A percentile compares a stretch with the other conserved stretches of the same genome.
phyloP scores from a whole-genome alignment of 1,284 basidiomycete species.

The Naganishia cerealis region DNA sequence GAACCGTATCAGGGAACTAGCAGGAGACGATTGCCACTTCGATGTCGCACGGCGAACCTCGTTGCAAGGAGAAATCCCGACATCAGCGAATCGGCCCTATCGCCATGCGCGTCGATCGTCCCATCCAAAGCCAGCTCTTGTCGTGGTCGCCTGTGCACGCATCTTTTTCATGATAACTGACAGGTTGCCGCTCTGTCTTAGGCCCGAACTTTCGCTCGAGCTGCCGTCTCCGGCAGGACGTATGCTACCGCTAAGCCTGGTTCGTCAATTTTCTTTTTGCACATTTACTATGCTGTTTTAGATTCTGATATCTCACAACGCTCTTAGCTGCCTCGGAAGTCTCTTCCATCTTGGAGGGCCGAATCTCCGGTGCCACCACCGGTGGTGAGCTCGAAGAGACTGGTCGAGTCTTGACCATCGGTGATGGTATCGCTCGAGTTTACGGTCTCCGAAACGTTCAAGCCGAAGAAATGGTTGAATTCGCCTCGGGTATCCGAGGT shows the following conservation, averaged over 20 bases:
- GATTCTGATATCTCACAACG: constrained; percentile 14
- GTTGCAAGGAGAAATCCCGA: neutral
- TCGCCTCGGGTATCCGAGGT: constrained; percentile 96
- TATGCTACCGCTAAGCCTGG: constrained; percentile 98
- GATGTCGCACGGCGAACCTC: neutral
- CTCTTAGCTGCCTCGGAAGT: constrained; percentile 91
- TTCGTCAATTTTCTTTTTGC: constrained; percentile 55
- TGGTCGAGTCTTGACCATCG: constrained; percentile 96
- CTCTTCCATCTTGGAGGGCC: constrained; percentile 96
- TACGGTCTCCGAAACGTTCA: constrained; percentile 83
- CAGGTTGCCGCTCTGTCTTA: constrained; percentile 35
- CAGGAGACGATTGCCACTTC: neutral
- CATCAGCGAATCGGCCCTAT: neutral
- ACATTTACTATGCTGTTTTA: constrained; percentile 33
- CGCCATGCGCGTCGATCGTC: neutral
- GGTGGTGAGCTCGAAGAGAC: constrained; percentile 97
- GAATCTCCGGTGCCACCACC: constrained; percentile 87
- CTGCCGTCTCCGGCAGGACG: constrained; percentile 65
- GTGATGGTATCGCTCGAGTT: constrained; percentile 99
- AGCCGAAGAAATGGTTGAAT: constrained; percentile 99
- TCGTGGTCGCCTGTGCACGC: neutral
- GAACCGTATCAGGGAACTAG: neutral
- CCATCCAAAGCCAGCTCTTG: neutral
- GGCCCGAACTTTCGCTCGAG: constrained; percentile 56
- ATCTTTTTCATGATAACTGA: neutral